Base-by-base conservation (phyloP, 345 rosid genomes). In the Populus tremula region DNA sequence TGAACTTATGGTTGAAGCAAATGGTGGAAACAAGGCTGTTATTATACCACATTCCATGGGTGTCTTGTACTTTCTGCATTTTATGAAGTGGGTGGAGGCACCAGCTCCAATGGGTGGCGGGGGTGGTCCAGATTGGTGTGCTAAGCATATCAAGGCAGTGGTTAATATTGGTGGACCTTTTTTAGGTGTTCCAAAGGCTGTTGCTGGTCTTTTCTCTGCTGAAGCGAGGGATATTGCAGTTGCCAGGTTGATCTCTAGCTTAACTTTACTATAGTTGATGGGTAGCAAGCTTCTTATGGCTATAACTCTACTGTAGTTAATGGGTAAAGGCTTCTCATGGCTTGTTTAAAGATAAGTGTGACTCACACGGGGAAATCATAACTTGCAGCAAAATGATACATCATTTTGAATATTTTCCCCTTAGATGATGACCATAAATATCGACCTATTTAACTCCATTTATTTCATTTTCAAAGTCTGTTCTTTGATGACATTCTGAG, bases 71-170 rank as follows among this genome's bases (percentile, higher is more conserved):
- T 91, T 96, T 77, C 87, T 91, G 39, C 99, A 96, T 82, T 96
- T 96, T 81, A 92, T 96, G 97, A 96, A 96, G 83, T 96, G 99
- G 99, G 98, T 96, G 8, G 99, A 96, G 87, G 90, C 95, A 80
- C 99, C 99, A 33, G 91, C 93, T 87, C 98, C 98, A 25, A 84
- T 91, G 92, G 99, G 99, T 31, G 99, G 97, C 31, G 98, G 97
- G 0, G 98, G 99, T 43, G 99, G 97, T 64, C 87, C 94, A 16
- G 92, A 87, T 80, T 96, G 98, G 99, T 96, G 99, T 73, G 81
- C 98, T 1, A 96, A 91, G 86, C 85, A 96, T 90, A 92, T 96
- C 72, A 96, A 94, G 81, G 91, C 99, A 5, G 93, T 96, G 78
- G 81, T 96, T 86, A 96, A 96, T 71, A 94, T 96, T 50, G 99